phyloP scores from a whole-genome alignment of 768 basidiomycete genomes.

The Leucogyrophana mollusca region DNA sequence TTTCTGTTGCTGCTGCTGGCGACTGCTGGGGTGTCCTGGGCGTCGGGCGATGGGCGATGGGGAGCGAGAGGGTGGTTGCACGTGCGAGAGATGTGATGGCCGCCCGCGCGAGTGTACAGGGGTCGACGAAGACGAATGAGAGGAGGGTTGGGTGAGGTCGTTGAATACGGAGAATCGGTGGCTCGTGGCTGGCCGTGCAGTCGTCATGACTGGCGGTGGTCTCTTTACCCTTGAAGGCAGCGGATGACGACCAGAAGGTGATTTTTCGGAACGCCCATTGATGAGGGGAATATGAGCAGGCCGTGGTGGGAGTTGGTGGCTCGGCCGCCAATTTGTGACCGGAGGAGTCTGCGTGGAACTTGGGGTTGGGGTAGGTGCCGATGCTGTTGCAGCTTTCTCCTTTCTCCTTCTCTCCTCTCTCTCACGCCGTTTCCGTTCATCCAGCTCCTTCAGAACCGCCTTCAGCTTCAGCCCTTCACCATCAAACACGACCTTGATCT shows the following conservation, averaged over 20 bases:
- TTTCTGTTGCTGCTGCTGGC: conserved; percentile 17
- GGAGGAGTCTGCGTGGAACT: conserved; percentile 25
- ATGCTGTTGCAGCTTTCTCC: conserved; percentile 25
- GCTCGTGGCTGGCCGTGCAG: conserved; percentile 21
- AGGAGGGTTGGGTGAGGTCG: conserved; percentile 14
- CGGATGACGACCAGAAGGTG: conserved; percentile 25
- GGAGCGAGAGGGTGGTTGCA: conserved; percentile 20
- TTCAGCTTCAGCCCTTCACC: conserved; percentile 64
- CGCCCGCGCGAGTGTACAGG: conserved; percentile 28
- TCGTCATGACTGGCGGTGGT: conserved; percentile 19
- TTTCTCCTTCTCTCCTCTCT: conserved; percentile 48
- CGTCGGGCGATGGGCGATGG: conserved; percentile 41
- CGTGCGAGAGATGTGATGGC: conserved; percentile 18
- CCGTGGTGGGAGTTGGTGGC: conserved; percentile 27
- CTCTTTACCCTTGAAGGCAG: conserved; percentile 21
- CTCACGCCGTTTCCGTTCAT: conserved; percentile 46
- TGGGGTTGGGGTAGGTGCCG: conserved; percentile 21
- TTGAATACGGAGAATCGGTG: conserved; percentile 20
- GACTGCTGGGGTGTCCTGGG: conserved; percentile 31
- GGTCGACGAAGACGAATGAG: conserved; percentile 35
- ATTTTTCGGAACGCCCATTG: conserved; percentile 20
- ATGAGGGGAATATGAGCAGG: conserved; percentile 18
- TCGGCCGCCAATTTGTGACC: conserved; percentile 16
- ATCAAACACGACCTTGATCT: conserved; percentile 78
- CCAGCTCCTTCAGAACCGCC: conserved; percentile 65